A percentile compares a stretch with the other conserved stretches of the same genome.
Evolutionary conservation across 768 basidiomycete genomes (phyloP).

Genomic region (Suillus weaverae): DNA sequence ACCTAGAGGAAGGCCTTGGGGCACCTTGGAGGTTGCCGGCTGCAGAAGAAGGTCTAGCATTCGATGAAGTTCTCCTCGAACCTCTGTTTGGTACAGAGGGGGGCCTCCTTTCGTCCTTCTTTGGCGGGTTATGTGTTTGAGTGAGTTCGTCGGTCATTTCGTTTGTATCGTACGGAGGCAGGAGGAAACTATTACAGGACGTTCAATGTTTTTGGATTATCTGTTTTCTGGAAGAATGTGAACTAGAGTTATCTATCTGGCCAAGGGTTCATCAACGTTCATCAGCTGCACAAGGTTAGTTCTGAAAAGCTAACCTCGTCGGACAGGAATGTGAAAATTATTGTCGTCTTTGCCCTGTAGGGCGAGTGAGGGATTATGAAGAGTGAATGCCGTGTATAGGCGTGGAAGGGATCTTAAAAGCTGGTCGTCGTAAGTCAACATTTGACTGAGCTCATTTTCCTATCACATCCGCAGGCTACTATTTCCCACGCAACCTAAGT

Average conservation of each 20-base stretch:
- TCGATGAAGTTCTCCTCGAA: constrained; percentile 58
- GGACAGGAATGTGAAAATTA: constrained; percentile 41
- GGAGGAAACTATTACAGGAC: constrained; percentile 34
- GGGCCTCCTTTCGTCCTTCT: constrained; percentile 70
- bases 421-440: constrained; percentile 39
- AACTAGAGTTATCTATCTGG: constrained; percentile 23
- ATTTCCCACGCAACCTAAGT: constrained; percentile 28
- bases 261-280: not conserved
- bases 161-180: constrained; percentile 64
- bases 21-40: constrained; percentile 44
- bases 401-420: constrained; percentile 46
- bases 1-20: constrained; percentile 61
- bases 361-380: constrained; percentile 74
- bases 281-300: not conserved
- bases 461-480: constrained; percentile 12
- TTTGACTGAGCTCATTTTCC: constrained; percentile 11
- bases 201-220: constrained; percentile 48
- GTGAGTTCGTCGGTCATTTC: constrained; percentile 84
- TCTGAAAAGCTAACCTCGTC: constrained; percentile 40
- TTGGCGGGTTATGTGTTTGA: constrained; percentile 51
- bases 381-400: constrained; percentile 56
- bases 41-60: constrained; percentile 42
- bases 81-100: constrained; percentile 47
- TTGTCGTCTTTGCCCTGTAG: constrained; percentile 85
- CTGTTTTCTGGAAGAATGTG: constrained; percentile 41